Evolutionary conservation across 352 stramenopile genomes (phyloP), one percentile per base, ranked within the genome.

Genomic region (Globisporangium apiculatum): DNA sequence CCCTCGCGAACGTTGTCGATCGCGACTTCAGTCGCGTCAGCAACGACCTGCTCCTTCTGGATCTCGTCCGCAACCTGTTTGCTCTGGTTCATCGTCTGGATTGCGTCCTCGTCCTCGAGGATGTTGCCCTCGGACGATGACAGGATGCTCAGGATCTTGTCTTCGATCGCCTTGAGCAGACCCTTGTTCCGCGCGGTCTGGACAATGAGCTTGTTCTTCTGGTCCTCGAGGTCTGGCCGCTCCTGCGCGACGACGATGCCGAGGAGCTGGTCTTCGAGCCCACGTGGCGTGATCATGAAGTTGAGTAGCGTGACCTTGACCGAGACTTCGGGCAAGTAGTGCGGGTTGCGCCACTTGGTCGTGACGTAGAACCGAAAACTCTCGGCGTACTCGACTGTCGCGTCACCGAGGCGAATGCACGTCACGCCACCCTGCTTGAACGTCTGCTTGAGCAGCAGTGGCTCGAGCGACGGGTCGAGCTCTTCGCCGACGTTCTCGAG

Each of bases 211-310:
- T 93, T 83, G 72, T 96, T 97, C 71, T 97, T 97, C 58, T 97
- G 85, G 57, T 96, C 80, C 63, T 97, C 92, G 2, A 98, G 68
- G 57, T 98, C 91, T 0, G 91, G 87, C n/a, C 89, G 75, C 52
- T 98, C 92, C 53, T 97, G 73, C 0, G 86, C 83, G 1, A 98
- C 90, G n/a, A 97, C 89, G 45, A 97, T 96, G 2, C 87, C 88
- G 0, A 98, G 70, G 18, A 98, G 66, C 56, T 97, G 90, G 57
- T 98, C 91, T 59, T 97, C 81, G 1, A 98, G 75, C 0, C 93
- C 93, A 7, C 91, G 79, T 5, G 89, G 93, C 14, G 93, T 98
- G 72, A 98, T 97, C 88, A 97, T 97, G 64, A 98, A 98, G 64
- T 98, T 98, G 17, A 98, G 72, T 38, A 98, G 64, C 36, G 90